Base-by-base conservation (phyloP, 2,329 filamentous ascomycete species). In the Huntiella abstrusa region DNA sequence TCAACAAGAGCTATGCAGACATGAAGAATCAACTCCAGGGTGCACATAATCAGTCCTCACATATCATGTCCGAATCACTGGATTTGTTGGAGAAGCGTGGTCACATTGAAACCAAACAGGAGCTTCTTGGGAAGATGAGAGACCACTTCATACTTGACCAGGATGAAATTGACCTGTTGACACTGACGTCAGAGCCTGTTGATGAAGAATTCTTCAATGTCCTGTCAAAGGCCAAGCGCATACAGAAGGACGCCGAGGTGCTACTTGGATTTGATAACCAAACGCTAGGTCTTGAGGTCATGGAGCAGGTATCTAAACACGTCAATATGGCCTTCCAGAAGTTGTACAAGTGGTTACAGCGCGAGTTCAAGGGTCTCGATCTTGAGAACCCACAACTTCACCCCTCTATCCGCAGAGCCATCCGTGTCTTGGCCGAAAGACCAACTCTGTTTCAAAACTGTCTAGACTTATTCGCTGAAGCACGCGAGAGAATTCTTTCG, bases 351-450 rank as follows among this genome's bases (percentile, higher is more conserved):
- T 98, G 88, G 88, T 78, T 93, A 15, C 87, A 95, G 58, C 78
- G 82, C 49, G 86, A 95, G 55, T 92, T 98, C 63, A 93, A 87
- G 59, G 80, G 79, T 0, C 64, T 96, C 43, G 92, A 96, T 58
- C 71, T 96, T 6, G 91, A 98, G 57, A 94, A 92, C 53, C 87
- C 87, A 1, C 87, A 93, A 55, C 87, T 96, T 59, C 87, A 82
- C 57, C 73, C 79, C 15, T 79, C 83, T 0, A 87, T 98, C 51
- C 75, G 88, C 44, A 75, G 79, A 47, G 86, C 86, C 16, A 68
- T 98, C 35, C 75, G 86, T 42, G 83, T 94, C 8, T 69, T 98
- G 13, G 86, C 91, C 10, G 91, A 96, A 58, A 68, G 87, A 28
- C 91, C 91, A 1, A 80, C 82, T 2, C 66, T 96, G 2, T 96